phyloP scores from a whole-genome alignment of 768 basidiomycete species.

The Boletus pseudo-olivaceus region DNA sequence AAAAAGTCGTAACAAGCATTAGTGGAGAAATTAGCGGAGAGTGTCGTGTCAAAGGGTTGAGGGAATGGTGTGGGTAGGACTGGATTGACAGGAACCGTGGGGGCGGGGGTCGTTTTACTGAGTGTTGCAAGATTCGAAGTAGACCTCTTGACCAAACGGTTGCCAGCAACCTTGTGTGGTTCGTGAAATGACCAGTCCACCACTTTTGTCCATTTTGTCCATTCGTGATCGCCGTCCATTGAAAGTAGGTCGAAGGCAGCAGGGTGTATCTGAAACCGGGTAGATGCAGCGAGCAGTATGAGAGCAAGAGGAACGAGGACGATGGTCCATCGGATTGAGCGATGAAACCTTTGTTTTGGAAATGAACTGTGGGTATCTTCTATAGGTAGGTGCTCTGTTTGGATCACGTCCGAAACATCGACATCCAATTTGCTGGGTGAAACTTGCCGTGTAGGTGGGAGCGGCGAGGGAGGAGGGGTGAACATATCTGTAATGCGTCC shows the following conservation, averaged over 20 bases:
- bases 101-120: constrained; percentile 15
- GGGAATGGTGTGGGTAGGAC: constrained; percentile 73
- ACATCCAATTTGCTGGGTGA: background rate
- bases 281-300: constrained; percentile 49
- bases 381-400: background rate
- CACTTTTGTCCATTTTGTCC: constrained; percentile 29
- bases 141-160: constrained; percentile 10
- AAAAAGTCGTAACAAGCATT: constrained; percentile 67
- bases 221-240: constrained; percentile 23
- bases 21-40: constrained; percentile 66
- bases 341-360: constrained; percentile 40
- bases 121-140: background rate
- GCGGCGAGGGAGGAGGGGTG: constrained; percentile 43
- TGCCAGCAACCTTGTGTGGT: constrained; percentile 31
- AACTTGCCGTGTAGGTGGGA: constrained; percentile 20
- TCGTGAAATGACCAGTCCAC: constrained; percentile 42
- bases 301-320: constrained; percentile 55
- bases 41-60: constrained; percentile 63
- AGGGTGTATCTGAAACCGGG: constrained; percentile 50
- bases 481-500: constrained; percentile 30
- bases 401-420: constrained; percentile 3
- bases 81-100: constrained; percentile 36
- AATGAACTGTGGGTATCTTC: background rate
- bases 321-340: constrained; percentile 43
- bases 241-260: constrained; percentile 42